Evolutionary conservation across 495 filamentous ascomycete genomes (phyloP).

Genomic region (Podospora conica): DNA sequence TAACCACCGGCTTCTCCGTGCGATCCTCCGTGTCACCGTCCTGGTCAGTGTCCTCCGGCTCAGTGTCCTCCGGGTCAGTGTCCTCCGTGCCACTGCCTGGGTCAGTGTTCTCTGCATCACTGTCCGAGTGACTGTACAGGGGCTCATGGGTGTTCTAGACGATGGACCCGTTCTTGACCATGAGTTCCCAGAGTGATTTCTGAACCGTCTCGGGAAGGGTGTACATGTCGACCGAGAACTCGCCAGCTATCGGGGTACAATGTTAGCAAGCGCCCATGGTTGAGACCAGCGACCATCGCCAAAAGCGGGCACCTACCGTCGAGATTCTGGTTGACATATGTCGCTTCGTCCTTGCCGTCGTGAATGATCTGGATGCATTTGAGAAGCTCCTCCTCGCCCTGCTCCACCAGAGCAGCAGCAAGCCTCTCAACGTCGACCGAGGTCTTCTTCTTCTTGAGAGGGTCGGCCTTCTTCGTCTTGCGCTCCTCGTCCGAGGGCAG

Average conservation of each 20-base stretch:
- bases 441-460: slow-evolving; percentile 77
- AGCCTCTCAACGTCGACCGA: slow-evolving; percentile 93
- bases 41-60: too few relatives aligned
- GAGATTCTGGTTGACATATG: slow-evolving; percentile 94
- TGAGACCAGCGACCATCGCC: background rate
- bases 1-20: background rate
- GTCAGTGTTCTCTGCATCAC: too few relatives aligned
- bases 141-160: slow-evolving; percentile 4
- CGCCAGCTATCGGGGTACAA: slow-evolving; percentile 58
- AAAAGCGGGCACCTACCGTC: slow-evolving; percentile 58
- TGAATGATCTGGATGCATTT: slow-evolving; percentile 97
- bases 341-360: slow-evolving; percentile 85
- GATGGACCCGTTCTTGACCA: slow-evolving; percentile 30
- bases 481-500: slow-evolving; percentile 66
- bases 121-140: too few relatives aligned
- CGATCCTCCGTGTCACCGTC: background rate
- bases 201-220: slow-evolving; percentile 76
- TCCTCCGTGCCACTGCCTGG: too few relatives aligned
- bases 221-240: slow-evolving; percentile 98
- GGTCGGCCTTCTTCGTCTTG: slow-evolving; percentile 54
- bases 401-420: slow-evolving; percentile 57
- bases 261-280: slow-evolving; percentile 8
- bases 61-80: too few relatives aligned
- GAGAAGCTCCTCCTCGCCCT: slow-evolving; percentile 61
- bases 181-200: slow-evolving; percentile 92